A percentile compares a stretch with the other conserved stretches of the same genome.
phyloP scores from a whole-genome alignment of 2,329 filamentous ascomycete species.

The Zymoseptoria tritici region DNA sequence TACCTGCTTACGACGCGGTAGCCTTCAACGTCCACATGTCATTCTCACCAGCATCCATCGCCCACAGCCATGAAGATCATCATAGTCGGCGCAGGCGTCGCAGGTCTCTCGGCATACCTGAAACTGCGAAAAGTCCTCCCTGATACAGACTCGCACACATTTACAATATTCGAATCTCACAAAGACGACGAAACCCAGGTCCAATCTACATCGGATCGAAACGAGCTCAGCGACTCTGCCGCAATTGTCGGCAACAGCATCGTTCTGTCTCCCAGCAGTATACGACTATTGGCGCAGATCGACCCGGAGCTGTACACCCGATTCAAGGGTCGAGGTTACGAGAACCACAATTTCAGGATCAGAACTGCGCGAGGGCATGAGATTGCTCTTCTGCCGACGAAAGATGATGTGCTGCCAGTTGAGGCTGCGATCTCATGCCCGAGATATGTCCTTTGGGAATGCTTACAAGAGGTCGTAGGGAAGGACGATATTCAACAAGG shows the following conservation, averaged over 20 bases:
- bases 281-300: slow-evolving; percentile 1
- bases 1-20: background rate
- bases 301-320: background rate
- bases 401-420: background rate
- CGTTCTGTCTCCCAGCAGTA: slow-evolving; percentile 3
- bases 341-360: slow-evolving; percentile 3
- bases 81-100: slow-evolving; percentile 10
- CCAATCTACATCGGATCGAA: background rate
- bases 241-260: slow-evolving; percentile 5
- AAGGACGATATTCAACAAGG: background rate
- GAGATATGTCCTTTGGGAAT: slow-evolving; percentile 3
- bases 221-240: background rate
- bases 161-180: slow-evolving; percentile 5
- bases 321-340: slow-evolving; percentile 4
- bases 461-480: slow-evolving; percentile 1
- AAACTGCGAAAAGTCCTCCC: slow-evolving; percentile 1
- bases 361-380: slow-evolving; percentile 3
- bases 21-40: too few species aligned
- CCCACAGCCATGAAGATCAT: slow-evolving; percentile 6
- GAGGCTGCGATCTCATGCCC: slow-evolving; percentile 4
- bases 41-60: background rate
- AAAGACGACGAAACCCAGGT: background rate
- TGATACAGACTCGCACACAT: background rate
- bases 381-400: background rate
- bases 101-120: slow-evolving; percentile 6